Percentiles rank a stretch among this genome's conserved stretches.
These are phyloP conservation scores for Cornus kousa DNA, from an alignment of 148 eudicot species.

Conservation along the genomic window DNA sequence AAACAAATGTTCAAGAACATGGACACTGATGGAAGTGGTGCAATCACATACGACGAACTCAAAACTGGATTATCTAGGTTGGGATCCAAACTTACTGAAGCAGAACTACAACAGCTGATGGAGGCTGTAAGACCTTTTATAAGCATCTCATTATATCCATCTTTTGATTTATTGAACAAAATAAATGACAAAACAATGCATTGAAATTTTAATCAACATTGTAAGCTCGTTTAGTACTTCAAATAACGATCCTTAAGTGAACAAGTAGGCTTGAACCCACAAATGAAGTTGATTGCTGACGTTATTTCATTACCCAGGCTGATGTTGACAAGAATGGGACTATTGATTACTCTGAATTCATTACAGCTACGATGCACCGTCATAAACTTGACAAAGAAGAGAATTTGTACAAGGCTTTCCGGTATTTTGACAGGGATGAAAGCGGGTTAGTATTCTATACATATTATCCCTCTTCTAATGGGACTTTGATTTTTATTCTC, in stretches of 20 bases:
- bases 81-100: conserved; percentile 64
- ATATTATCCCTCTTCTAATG: background rate
- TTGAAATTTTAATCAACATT: background rate
- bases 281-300: background rate
- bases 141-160: background rate
- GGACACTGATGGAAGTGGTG: conserved; percentile 82
- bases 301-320: conserved; percentile 46
- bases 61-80: conserved; percentile 64
- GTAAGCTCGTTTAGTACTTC: background rate
- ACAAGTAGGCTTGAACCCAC: background rate
- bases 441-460: conserved; percentile 53
- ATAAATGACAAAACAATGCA: background rate
- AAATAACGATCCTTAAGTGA: too few relatives aligned
- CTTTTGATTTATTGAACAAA: background rate
- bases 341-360: conserved; percentile 84
- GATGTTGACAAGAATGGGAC: conserved; percentile 81
- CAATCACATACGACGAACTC: conserved; percentile 81
- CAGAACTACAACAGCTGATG: conserved; percentile 75
- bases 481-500: background rate
- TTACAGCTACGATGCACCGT: conserved; percentile 89
- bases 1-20: conserved; percentile 82
- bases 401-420: conserved; percentile 63
- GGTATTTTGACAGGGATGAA: conserved; percentile 68
- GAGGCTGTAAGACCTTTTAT: conserved; percentile 63
- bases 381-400: conserved; percentile 84